Percentiles rank a stretch among this genome's conserved stretches.
These are phyloP conservation scores for Cyclotella choctawhatcheeana DNA, from an alignment of 108 stramenopile genomes.

Conservation along the genomic window DNA sequence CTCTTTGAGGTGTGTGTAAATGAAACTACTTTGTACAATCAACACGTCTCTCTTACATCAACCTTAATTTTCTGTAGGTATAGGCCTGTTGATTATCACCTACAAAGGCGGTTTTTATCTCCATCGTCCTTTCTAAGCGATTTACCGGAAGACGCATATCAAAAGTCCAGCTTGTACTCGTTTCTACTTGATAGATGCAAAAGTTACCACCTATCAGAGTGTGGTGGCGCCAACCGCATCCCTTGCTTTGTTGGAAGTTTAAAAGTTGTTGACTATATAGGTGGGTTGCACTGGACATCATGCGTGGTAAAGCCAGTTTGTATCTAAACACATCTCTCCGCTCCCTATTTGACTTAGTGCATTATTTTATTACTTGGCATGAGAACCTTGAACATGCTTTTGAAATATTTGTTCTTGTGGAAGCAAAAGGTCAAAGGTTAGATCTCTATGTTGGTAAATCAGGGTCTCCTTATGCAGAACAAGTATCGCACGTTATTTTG, in stretches of 20 bases:
- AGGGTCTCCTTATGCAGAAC: conserved; percentile 39
- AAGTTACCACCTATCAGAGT: conserved; percentile 21
- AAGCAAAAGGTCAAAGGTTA: conserved; percentile 37
- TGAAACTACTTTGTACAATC: neutral
- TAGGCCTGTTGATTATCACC: conserved; percentile 19
- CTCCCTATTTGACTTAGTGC: neutral
- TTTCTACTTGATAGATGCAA: conserved; percentile 23
- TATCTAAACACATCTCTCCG: neutral
- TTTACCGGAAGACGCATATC: conserved; percentile 15
- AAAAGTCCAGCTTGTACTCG: conserved; percentile 26
- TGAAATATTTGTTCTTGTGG: conserved; percentile 42
- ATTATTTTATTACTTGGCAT: conserved; percentile 49
- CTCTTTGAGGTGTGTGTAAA: neutral
- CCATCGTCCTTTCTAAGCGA: conserved; percentile 35
- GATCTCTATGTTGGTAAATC: conserved; percentile 37
- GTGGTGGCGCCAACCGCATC: conserved; percentile 18
- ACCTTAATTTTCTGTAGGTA: neutral
- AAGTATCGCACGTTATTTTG: conserved; percentile 34
- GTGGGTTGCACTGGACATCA: neutral
- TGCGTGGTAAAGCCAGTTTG: neutral
- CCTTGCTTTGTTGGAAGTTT: conserved; percentile 22
- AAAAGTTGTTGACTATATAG: conserved; percentile 37
- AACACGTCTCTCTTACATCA: neutral
- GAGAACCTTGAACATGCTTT: conserved; percentile 39
- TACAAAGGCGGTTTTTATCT: conserved; percentile 45